Evolutionary conservation across 495 filamentous ascomycete genomes (phyloP).

Genomic region (Talaromyces trachyspermus): DNA sequence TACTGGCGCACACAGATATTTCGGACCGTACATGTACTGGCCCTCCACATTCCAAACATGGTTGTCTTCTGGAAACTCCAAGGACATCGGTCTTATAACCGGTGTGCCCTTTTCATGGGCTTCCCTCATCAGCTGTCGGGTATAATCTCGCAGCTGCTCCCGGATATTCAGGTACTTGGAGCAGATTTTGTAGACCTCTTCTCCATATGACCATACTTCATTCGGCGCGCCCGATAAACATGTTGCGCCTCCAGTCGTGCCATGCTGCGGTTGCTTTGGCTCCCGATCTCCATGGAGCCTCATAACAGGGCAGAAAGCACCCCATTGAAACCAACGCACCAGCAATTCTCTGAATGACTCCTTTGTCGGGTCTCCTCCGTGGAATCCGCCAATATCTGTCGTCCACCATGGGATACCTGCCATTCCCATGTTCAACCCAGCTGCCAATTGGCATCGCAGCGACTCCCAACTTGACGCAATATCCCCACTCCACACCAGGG

Average conservation of each 20-base stretch:
- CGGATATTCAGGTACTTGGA: constrained; percentile 46
- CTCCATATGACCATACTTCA: constrained; percentile 54
- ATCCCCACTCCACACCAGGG: constrained; percentile 53
- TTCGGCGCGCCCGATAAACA: constrained; percentile 39
- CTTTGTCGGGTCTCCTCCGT: constrained; percentile 47
- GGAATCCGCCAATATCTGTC: constrained; percentile 54
- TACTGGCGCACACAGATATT: constrained; percentile 47
- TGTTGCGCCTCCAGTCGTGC: constrained; percentile 24
- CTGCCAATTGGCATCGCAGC: constrained; percentile 47
- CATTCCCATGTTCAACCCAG: constrained; percentile 51
- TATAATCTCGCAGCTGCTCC: constrained; percentile 46
- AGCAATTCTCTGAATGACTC: constrained; percentile 50
- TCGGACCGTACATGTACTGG: constrained; percentile 48
- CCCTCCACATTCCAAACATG: constrained; percentile 42
- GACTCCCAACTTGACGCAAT: constrained; percentile 49
- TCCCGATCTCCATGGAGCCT: constrained; percentile 53
- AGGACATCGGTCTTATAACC: constrained; percentile 50
- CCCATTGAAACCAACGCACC: constrained; percentile 56
- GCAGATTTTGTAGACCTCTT: constrained; percentile 48
- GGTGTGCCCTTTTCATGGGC: constrained; percentile 48
- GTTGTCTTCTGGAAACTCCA: constrained; percentile 45
- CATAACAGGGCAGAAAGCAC: constrained; percentile 53
- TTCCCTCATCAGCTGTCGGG: constrained; percentile 41
- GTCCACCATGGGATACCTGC: constrained; percentile 54
- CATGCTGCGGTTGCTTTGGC: constrained; percentile 34